These are phyloP conservation scores for Acer saccharum DNA, from an alignment of 345 rosid genomes.

Conservation along the genomic window DNA sequence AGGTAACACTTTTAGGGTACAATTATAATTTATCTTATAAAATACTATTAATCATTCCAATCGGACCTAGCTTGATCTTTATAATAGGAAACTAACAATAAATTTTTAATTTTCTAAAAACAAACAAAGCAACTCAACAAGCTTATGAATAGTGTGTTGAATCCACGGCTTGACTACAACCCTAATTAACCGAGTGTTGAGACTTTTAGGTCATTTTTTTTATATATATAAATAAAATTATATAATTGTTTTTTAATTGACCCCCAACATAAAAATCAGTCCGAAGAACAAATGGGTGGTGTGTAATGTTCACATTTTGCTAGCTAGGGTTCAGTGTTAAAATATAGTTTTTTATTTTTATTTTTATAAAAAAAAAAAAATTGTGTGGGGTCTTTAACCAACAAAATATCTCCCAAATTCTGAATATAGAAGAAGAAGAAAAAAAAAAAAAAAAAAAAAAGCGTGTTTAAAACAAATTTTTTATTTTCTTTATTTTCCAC, in stretches of 20 bases:
- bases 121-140: conserved; percentile 21
- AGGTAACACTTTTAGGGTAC: no score
- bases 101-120: neutral
- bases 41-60: neutral
- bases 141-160: conserved; percentile 20
- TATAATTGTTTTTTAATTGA: no score
- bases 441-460: neutral
- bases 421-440: neutral
- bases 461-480: neutral
- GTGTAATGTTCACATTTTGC: conserved; percentile 15
- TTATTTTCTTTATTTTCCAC: conserved; percentile 19
- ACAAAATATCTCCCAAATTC: conserved; percentile 34
- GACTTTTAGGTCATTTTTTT: conserved; percentile 12
- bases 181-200: conserved; percentile 24
- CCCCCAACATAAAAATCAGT: neutral
- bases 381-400: conserved; percentile 41
- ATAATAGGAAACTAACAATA: conserved; percentile 10
- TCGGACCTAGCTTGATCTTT: neutral
- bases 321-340: neutral
- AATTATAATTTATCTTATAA: neutral
- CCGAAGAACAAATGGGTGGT: conserved; percentile 8
- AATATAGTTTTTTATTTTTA: neutral
- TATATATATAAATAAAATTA: no score
- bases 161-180: conserved; percentile 8
- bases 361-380: neutral